Conservation (phyloP, 2,329 filamentous ascomycete genomes). For the Pyrenochaeta sp. region DNA sequence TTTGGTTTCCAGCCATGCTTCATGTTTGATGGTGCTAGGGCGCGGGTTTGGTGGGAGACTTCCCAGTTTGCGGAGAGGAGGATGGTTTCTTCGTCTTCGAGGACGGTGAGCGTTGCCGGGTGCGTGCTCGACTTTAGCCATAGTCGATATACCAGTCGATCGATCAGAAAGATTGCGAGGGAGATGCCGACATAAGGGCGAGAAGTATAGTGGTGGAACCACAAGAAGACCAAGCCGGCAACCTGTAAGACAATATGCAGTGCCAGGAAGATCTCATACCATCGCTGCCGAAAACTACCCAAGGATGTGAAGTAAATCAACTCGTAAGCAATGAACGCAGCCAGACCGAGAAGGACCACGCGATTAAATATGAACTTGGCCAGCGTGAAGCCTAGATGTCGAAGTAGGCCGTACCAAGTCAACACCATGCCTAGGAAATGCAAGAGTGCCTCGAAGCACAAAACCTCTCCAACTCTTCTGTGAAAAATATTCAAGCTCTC, state of each 20-base stretch:
- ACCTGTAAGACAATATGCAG: constrained; percentile 66
- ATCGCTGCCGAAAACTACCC: constrained; percentile 64
- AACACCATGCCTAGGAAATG: constrained; percentile 64
- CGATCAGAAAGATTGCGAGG: constrained; percentile 64
- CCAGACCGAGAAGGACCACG: constrained; percentile 63
- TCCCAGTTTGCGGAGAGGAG: constrained; percentile 57
- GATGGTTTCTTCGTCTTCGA: constrained; percentile 65
- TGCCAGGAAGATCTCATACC: constrained; percentile 70
- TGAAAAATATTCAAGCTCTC: constrained; percentile 72
- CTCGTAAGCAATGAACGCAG: constrained; percentile 65
- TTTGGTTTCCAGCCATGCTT: constrained; percentile 65
- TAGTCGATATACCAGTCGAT: constrained; percentile 65
- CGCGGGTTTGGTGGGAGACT: constrained; percentile 19
- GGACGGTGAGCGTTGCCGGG: constrained; percentile 59
- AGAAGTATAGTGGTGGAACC: constrained; percentile 64
- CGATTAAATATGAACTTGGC: constrained; percentile 59
- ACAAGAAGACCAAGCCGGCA: constrained; percentile 63
- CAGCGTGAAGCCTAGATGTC: constrained; percentile 59
- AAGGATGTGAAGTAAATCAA: constrained; percentile 69
- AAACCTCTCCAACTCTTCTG: constrained; percentile 67
- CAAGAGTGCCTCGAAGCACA: constrained; percentile 66
- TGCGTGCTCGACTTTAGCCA: constrained; percentile 59
- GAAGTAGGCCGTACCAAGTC: constrained; percentile 62
- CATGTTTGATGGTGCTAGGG: constrained; percentile 45
- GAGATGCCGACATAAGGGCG: constrained; percentile 62